Evolutionary conservation across 2,329 filamentous ascomycete genomes (phyloP).

Genomic region (Tolypocladium endophyticum): DNA sequence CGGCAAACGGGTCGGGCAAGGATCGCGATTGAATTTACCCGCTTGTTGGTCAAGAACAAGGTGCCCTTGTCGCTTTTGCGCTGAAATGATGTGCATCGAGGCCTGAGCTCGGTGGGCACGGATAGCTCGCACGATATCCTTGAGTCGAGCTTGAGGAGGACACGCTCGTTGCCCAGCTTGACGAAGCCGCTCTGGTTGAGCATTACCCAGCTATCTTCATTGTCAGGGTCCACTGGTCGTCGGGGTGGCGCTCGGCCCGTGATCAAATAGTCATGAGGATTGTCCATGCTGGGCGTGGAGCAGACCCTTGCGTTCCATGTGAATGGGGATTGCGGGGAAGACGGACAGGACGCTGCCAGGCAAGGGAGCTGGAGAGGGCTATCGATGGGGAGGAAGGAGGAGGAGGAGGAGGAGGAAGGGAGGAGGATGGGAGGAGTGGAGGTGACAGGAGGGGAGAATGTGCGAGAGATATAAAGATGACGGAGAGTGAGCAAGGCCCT

Average conservation of each 20-base stretch:
- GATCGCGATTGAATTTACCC: constrained; percentile 42
- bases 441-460: background rate
- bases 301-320: constrained; percentile 21
- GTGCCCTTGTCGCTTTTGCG: constrained; percentile 65
- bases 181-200: constrained; percentile 70
- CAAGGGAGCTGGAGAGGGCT: background rate
- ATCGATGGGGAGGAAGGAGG: background rate
- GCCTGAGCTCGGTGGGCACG: constrained; percentile 52
- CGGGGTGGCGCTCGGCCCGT: constrained; percentile 21
- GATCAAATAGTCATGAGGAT: constrained; percentile 30
- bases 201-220: constrained; percentile 75
- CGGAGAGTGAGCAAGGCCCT: constrained; percentile 3
- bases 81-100: constrained; percentile 52
- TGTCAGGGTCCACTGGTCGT: constrained; percentile 38
- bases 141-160: constrained; percentile 69
- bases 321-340: constrained; percentile 6
- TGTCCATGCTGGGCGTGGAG: constrained; percentile 26
- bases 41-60: constrained; percentile 74
- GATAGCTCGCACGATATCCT: constrained; percentile 69
- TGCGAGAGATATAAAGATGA: background rate
- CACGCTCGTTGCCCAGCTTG: constrained; percentile 72
- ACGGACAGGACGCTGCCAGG: constrained; percentile 5
- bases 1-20: background rate
- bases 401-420: background rate
- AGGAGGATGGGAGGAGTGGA: background rate